Evolutionary conservation across 106 monocot genomes (phyloP), one percentile per base, ranked within the genome.

Genomic region (Alisma plantagoaquatica): DNA sequence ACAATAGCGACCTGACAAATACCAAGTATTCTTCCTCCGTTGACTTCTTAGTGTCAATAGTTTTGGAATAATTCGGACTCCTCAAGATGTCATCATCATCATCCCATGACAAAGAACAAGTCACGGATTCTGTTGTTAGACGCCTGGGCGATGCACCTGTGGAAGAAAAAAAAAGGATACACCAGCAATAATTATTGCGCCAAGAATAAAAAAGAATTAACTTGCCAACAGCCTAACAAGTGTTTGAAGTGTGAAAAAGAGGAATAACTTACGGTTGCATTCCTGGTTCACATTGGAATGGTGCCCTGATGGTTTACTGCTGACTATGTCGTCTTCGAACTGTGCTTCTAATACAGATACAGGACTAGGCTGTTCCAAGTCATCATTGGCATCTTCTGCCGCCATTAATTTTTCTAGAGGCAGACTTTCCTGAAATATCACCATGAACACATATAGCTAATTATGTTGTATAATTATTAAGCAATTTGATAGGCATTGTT

Each of bases 1-100:
- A 78, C 17, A 99, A 59, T 20, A 99, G 51, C 12, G 62, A 74
- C 31, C 75, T 67, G 21, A 90, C 69, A 54, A 99, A 82, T 7
- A 53, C 3, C 54, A 26, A 32, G 10, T 59, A 52, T 43, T 86
- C 76, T 51, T 82, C 59, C 46, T 81, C 78, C 51, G 65, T 66
- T 65, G 29, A 58, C 18, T 49, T 51, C 56, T 41, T 27, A 25
- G 18, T 61, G 12, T 51, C 49, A 10, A 53, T 60, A 42, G 46
- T 79, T 45, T 51, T 53, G 27, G 56, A 22, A 32, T 51, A 50
- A 2, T 21, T 6, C 9, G 38, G 29, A 32, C 48, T 54, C 48
- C 25, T 51, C 49, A 63, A 68, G 22, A 26, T 30, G 15, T 14
- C 5, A 6, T 23, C 31, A 27, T 43, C 51, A 9, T 55, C 67